Evolutionary conservation across 2,329 filamentous ascomycete genomes (phyloP).

Genomic region (Thielaviopsis euricoi): DNA sequence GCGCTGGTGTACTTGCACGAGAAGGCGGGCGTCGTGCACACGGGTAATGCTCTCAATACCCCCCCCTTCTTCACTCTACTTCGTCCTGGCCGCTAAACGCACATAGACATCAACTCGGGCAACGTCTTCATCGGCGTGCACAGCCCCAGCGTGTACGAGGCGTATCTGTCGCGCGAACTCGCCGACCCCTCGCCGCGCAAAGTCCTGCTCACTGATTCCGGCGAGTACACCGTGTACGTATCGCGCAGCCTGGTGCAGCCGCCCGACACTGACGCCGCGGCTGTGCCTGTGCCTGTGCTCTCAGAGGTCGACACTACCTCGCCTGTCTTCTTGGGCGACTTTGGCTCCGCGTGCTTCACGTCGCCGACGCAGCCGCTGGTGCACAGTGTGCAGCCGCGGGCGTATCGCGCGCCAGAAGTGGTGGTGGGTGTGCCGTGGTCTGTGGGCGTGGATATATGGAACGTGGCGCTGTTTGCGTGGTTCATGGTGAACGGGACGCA

Average conservation of each 20-base stretch:
- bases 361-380: neutral
- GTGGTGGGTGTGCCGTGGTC: slow-evolving; percentile 22
- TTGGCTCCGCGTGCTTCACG: neutral
- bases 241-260: neutral
- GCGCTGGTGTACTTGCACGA: neutral
- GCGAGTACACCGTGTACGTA: neutral
- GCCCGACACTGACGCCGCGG: no score
- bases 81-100: no score
- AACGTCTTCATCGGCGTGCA: neutral
- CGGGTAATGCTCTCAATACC: neutral
- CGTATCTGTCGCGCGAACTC: neutral
- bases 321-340: neutral
- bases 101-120: neutral
- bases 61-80: no score
- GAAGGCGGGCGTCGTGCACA: neutral
- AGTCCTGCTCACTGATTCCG: neutral
- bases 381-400: slow-evolving; percentile 17
- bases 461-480: slow-evolving; percentile 20
- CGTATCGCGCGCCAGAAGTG: slow-evolving; percentile 22
- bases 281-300: neutral
- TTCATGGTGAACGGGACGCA: neutral
- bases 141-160: neutral
- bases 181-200: neutral
- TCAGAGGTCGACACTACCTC: neutral
- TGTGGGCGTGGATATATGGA: slow-evolving; percentile 21